Conservation (phyloP, 805 yeast species). For the Hanseniaspora lindneri region DNA sequence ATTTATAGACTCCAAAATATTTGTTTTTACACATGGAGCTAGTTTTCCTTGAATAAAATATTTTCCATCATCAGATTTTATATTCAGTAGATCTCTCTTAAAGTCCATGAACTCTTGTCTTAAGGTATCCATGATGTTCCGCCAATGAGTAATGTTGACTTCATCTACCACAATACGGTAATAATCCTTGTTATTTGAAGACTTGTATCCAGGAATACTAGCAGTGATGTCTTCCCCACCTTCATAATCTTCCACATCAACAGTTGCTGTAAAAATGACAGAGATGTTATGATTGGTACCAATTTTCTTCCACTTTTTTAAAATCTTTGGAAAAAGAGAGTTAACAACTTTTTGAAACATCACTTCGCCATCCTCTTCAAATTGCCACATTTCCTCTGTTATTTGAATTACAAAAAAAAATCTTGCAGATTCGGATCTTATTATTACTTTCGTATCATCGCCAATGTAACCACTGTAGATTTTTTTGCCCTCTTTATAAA, state of each 20-base stretch:
- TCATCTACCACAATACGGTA: conserved; percentile 93
- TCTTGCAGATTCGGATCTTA: conserved; percentile 83
- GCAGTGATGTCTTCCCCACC: conserved; percentile 34
- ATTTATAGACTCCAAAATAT: conserved; percentile 74
- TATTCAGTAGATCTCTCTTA: conserved; percentile 54
- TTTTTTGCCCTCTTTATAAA: conserved; percentile 54
- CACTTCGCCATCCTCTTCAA: conserved; percentile 91
- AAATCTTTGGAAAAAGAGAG: conserved; percentile 80
- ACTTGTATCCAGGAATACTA: conserved; percentile 59
- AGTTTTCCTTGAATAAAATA: conserved; percentile 45
- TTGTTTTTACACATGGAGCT: conserved; percentile 81
- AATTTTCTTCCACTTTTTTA: conserved; percentile 72
- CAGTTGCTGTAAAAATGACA: conserved; percentile 71
- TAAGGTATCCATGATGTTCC: conserved; percentile 75
- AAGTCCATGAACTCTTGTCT: conserved; percentile 76
- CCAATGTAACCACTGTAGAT: conserved; percentile 68
- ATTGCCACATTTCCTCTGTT: conserved; percentile 95
- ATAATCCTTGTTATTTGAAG: conserved; percentile 59
- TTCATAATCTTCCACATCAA: conserved; percentile 42
- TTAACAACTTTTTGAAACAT: conserved; percentile 86
- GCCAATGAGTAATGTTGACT: conserved; percentile 81
- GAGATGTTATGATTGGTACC: conserved; percentile 88
- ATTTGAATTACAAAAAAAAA: conserved; percentile 74
- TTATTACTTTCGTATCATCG: conserved; percentile 62
- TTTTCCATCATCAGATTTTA: conserved; percentile 27